These are phyloP conservation scores for Corymbia maculata DNA, from an alignment of 345 rosid species.

Conservation along the genomic window DNA sequence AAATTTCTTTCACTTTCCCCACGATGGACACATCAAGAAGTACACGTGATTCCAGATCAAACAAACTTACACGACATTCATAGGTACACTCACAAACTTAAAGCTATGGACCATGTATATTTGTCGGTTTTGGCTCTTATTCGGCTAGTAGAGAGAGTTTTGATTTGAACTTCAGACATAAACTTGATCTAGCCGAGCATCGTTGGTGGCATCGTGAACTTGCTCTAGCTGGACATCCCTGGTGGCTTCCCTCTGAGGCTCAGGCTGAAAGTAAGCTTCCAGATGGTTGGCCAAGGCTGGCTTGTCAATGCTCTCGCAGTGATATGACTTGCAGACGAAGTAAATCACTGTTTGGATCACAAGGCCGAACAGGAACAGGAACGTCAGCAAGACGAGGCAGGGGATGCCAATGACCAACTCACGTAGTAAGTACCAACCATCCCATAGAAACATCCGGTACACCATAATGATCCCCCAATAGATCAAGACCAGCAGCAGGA, in stretches of 20 bases:
- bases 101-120: not conserved
- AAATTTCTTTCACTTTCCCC: not conserved
- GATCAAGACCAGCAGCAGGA: conserved; percentile 1
- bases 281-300: conserved; percentile 41
- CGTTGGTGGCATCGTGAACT: conserved; percentile 3
- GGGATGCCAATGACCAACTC: not conserved
- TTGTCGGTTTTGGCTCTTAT: not conserved
- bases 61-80: not conserved
- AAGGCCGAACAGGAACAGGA: conserved; percentile 21
- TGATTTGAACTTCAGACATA: not conserved
- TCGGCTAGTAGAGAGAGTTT: not conserved
- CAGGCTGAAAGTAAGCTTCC: conserved; percentile 29
- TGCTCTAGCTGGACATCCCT: conserved; percentile 32
- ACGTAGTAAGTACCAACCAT: not conserved
- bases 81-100: not conserved
- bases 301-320: conserved; percentile 25
- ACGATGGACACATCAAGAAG: not conserved
- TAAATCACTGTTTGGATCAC: conserved; percentile 38
- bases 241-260: conserved; percentile 20
- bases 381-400: conserved; percentile 18
- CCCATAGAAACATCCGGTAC: conserved; percentile 1
- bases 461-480: not conserved
- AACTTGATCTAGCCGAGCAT: conserved; percentile 22
- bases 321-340: conserved; percentile 51
- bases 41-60: not conserved